Base-by-base conservation (phyloP, 345 rosid species). In the Linum tenue region DNA sequence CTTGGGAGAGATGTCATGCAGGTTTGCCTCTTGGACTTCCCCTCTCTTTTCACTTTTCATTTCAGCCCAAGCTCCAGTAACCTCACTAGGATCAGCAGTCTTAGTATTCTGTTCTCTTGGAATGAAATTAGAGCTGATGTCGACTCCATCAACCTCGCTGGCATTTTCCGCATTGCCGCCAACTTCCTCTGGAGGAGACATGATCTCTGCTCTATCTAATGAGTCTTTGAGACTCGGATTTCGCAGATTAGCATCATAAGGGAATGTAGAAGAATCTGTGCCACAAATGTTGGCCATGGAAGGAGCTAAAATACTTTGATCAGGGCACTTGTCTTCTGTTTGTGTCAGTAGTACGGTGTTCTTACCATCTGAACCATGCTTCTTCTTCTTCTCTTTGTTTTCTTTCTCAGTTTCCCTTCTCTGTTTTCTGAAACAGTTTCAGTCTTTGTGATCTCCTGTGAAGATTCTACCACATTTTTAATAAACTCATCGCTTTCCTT, bases 401-500 rank as follows among this genome's bases (percentile, higher is more conserved):
- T 82, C 83, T 77, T 78, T 74, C 75, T 79, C 16, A 75, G 63
- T 56, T 70, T 78, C 73, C 73, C 70, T 39, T 5, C 80, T 48
- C 10, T 62, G 63, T 66, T 71, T 63, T 66, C 83, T 31, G 69
- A 37, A 63, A 51, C 67, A 64, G 3, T 74, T 55, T 72, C 53
- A 31, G 59, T 70, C 67, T 77, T 63, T 8, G 63, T 65, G 31
- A 59, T 66, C 63, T 70, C 78, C 71, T 78, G 70, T 71, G 75
- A 74, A 67, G 87, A 79, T 8, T 81, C 82, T 70, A 80, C 70
- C 51, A 73, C 84, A 72, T 76, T 67, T 67, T 37, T 70, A 62
- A 80, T 83, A 40, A 80, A 80, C 51, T 76, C 76, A 72, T 80
- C 78, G 63, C 83, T 66, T 73, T 53, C 81, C 59, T 63, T 44